A percentile compares a stretch with the other conserved stretches of the same genome.
Conservation (phyloP, 2,329 filamentous ascomycete species). For the Colletotrichum eremochloae region DNA sequence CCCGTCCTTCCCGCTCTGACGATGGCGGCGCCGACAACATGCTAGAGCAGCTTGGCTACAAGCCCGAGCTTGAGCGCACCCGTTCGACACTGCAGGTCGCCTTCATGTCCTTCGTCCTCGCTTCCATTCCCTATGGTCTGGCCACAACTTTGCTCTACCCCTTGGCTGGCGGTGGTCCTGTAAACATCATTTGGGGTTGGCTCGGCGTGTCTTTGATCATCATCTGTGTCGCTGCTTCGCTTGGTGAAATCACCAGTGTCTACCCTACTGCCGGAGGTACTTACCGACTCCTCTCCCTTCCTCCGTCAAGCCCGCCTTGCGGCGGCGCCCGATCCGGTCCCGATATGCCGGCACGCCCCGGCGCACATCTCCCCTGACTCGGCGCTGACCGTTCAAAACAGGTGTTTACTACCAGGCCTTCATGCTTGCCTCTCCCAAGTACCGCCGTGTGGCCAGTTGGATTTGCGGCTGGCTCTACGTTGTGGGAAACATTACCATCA, state of each 20-base stretch:
- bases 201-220: slow-evolving; percentile 77
- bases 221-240: slow-evolving; percentile 76
- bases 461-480: slow-evolving; percentile 83
- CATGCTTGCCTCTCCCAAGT: slow-evolving; percentile 74
- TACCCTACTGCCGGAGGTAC: slow-evolving; percentile 80
- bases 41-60: slow-evolving; percentile 75
- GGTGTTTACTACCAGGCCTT: slow-evolving; percentile 83
- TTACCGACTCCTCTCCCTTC: slow-evolving; percentile 36
- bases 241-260: slow-evolving; percentile 81
- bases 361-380: slow-evolving; percentile 22
- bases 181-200: slow-evolving; percentile 82
- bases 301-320: slow-evolving; percentile 6
- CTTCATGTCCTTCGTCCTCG: slow-evolving; percentile 83
- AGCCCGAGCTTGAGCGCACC: slow-evolving; percentile 73
- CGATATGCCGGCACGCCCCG: slow-evolving; percentile 13
- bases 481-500: slow-evolving; percentile 85
- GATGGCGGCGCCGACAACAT: slow-evolving; percentile 69
- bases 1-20: slow-evolving; percentile 45
- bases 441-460: slow-evolving; percentile 76
- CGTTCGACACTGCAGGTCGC: slow-evolving; percentile 77
- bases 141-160: slow-evolving; percentile 79
- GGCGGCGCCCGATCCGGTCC: slow-evolving; percentile 19
- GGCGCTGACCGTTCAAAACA: slow-evolving; percentile 42
- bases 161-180: slow-evolving; percentile 74
- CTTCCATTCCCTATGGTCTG: slow-evolving; percentile 80